These are phyloP conservation scores for Fusarium austroafricanum DNA, from an alignment of 2,329 filamentous ascomycete genomes.

Conservation along the genomic window DNA sequence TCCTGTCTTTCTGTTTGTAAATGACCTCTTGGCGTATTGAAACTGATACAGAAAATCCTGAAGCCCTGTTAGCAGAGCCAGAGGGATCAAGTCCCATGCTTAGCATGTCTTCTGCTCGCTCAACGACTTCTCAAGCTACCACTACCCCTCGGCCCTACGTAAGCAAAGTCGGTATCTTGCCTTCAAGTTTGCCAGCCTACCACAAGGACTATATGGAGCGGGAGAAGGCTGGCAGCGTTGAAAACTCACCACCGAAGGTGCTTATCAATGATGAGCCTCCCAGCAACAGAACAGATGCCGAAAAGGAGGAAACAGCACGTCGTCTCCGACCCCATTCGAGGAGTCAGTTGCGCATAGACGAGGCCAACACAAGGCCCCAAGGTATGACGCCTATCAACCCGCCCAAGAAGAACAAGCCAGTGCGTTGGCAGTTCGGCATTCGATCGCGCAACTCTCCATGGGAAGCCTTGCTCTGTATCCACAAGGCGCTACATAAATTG, in stretches of 20 bases:
- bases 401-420: constrained; percentile 78
- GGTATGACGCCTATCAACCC: constrained; percentile 72
- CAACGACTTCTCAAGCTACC: constrained; percentile 62
- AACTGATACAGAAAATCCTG: constrained; percentile 49
- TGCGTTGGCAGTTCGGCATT: constrained; percentile 98
- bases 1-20: neutral
- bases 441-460: constrained; percentile 92
- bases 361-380: constrained; percentile 68
- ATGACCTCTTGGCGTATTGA: constrained; percentile 43
- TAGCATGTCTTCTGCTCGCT: constrained; percentile 66
- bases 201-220: constrained; percentile 92
- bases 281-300: constrained; percentile 71
- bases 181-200: constrained; percentile 89
- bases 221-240: constrained; percentile 64
- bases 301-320: constrained; percentile 83
- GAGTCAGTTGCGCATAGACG: constrained; percentile 76
- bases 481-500: constrained; percentile 88
- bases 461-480: constrained; percentile 94
- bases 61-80: constrained; percentile 50
- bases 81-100: constrained; percentile 62
- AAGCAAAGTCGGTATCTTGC: constrained; percentile 91
- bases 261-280: constrained; percentile 61
- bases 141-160: constrained; percentile 68
- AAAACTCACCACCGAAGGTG: constrained; percentile 56
- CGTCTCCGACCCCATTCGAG: constrained; percentile 88